Percentiles rank a stretch among this genome's conserved stretches.
phyloP scores from a whole-genome alignment of 495 filamentous ascomycete genomes.

The Penicillium arizonense region DNA sequence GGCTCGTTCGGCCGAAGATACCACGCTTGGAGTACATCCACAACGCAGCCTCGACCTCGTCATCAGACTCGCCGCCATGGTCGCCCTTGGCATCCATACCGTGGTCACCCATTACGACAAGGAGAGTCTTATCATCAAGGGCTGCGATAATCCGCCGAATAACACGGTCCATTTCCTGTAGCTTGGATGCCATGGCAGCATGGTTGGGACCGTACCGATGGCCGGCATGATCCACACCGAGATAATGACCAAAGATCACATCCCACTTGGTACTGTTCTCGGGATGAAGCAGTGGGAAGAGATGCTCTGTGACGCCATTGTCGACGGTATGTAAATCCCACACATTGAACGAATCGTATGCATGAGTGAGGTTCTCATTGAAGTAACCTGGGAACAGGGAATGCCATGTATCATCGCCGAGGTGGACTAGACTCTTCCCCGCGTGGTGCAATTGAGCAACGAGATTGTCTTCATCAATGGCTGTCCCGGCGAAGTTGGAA shows the following conservation, averaged over 20 bases:
- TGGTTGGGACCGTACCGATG: constrained; percentile 95
- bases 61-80: constrained; percentile 93
- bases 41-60: constrained; percentile 89
- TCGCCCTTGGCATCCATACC: constrained; percentile 98
- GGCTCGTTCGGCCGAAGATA: constrained; percentile 74
- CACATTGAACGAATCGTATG: constrained; percentile 97
- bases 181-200: constrained; percentile 83
- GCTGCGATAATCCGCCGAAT: constrained; percentile 67
- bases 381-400: constrained; percentile 90
- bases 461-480: constrained; percentile 97
- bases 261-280: constrained; percentile 75
- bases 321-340: constrained; percentile 98
- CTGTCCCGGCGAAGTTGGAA: constrained; percentile 91
- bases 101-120: constrained; percentile 97
- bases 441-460: constrained; percentile 76
- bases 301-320: constrained; percentile 89
- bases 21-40: constrained; percentile 96
- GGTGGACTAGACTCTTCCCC: constrained; percentile 83
- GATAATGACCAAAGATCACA: constrained; percentile 85
- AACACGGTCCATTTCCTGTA: constrained; percentile 86
- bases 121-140: constrained; percentile 79
- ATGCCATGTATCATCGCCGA: constrained; percentile 97
- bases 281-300: constrained; percentile 75
- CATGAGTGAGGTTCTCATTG: constrained; percentile 73
- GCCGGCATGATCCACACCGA: constrained; percentile 96